These are phyloP conservation scores for Planoprotostelium fungivorum DNA, from an alignment of 78 protist species.

Conservation along the genomic window DNA sequence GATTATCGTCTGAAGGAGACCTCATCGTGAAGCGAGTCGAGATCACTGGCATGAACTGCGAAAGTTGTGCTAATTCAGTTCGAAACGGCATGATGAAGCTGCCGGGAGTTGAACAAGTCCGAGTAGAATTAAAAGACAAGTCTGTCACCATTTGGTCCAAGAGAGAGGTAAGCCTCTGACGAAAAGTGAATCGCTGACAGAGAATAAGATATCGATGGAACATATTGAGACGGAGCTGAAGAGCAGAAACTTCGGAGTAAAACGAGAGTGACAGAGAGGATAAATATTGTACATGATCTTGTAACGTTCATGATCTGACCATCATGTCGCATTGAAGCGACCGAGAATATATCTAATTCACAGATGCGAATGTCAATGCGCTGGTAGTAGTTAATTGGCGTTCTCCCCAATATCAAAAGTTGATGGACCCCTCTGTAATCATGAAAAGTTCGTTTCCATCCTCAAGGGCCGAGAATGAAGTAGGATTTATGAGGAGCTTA, in stretches of 20 bases:
- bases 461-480: too few relatives aligned
- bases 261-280: not conserved
- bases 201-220: not conserved
- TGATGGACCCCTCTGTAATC: too few relatives aligned
- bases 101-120: not conserved
- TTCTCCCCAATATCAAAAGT: too few relatives aligned
- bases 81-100: not conserved
- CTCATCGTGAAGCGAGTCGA: not conserved
- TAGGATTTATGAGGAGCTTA: too few relatives aligned
- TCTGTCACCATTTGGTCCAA: not conserved
- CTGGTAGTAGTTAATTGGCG: too few relatives aligned
- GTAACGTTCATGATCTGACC: too few relatives aligned
- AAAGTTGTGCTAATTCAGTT: not conserved
- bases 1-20: not conserved
- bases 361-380: too few relatives aligned
- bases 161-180: not conserved
- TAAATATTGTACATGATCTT: too few relatives aligned
- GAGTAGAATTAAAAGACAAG: not conserved
- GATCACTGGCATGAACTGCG: not conserved
- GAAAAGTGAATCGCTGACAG: not conserved
- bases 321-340: too few relatives aligned
- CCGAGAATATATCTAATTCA: too few relatives aligned
- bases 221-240: not conserved
- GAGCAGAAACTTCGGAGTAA: not conserved
- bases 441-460: too few relatives aligned